Evolutionary conservation across 192 early-diverging fungal species (phyloP).

Genomic region (Backusella macrospora): DNA sequence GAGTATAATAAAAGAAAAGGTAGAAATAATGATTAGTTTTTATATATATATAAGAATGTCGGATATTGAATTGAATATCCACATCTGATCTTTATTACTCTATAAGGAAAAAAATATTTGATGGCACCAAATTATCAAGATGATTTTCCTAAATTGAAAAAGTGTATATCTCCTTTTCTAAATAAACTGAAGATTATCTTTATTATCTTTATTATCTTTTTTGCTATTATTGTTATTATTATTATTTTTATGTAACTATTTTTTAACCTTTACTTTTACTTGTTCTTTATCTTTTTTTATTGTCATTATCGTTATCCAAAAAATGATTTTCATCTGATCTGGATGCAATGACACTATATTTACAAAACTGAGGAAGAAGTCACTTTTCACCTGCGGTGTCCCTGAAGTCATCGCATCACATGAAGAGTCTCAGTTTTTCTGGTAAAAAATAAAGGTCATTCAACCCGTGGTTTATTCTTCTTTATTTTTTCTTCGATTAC

Average conservation of each 20-base stretch:
- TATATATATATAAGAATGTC: neutral
- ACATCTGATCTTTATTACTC: conserved; percentile 10
- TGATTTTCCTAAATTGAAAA: conserved; percentile 1
- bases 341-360: conserved; percentile 7
- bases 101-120: conserved; percentile 14
- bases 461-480: neutral
- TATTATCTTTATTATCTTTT: neutral
- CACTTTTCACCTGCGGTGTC: neutral
- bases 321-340: neutral
- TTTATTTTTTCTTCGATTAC: neutral
- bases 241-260: neutral
- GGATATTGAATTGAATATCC: neutral
- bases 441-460: neutral
- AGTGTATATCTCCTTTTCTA: neutral
- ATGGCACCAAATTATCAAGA: conserved; percentile 11
- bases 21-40: neutral
- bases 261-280: neutral
- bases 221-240: no score
- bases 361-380: neutral
- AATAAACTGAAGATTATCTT: neutral
- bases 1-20: conserved; percentile 5
- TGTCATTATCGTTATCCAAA: neutral
- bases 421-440: neutral
- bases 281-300: neutral
- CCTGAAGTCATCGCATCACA: conserved; percentile 9